phyloP scores from a whole-genome alignment of 345 rosid species.

The Erysimum cheiranthoides region DNA sequence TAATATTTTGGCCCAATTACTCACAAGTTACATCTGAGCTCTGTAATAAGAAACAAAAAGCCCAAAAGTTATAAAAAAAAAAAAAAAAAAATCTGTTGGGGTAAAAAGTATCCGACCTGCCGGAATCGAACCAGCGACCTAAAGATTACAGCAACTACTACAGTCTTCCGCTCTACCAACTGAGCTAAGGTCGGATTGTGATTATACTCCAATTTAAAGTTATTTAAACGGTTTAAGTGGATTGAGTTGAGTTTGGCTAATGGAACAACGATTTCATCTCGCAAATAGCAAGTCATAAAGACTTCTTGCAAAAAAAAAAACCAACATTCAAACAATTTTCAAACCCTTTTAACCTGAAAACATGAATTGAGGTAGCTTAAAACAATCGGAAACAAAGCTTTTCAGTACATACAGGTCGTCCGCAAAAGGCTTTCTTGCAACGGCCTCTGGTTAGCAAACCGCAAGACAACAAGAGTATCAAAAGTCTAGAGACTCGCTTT shows the following conservation, averaged over 20 bases:
- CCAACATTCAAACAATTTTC: not conserved
- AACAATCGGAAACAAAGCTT: not conserved
- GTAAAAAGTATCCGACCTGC: constrained; percentile 5
- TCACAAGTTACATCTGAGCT: not conserved
- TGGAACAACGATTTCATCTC: not conserved
- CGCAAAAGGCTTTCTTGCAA: not conserved
- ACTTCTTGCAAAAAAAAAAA: not conserved
- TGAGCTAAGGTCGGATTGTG: constrained; percentile 77
- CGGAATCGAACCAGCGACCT: constrained; percentile 43
- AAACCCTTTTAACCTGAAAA: not conserved
- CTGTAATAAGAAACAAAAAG: not conserved
- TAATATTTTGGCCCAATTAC: not conserved
- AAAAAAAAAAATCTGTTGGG: not conserved
- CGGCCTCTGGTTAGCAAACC: not conserved
- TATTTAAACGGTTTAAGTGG: too few relatives aligned
- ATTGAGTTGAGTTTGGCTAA: not conserved
- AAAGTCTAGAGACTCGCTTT: not conserved
- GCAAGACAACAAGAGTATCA: not conserved
- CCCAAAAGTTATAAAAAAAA: not conserved
- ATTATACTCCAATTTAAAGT: rapidly evolving
- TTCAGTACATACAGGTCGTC: not conserved
- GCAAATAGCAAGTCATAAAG: too few relatives aligned
- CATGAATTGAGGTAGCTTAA: not conserved
- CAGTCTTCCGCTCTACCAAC: constrained; percentile 98
- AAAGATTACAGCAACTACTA: constrained; percentile 59